Evolutionary conservation across 805 yeast genomes (phyloP), one percentile per base, ranked within the genome.

Genomic region (Wickerhamiella kurtzmanii): DNA sequence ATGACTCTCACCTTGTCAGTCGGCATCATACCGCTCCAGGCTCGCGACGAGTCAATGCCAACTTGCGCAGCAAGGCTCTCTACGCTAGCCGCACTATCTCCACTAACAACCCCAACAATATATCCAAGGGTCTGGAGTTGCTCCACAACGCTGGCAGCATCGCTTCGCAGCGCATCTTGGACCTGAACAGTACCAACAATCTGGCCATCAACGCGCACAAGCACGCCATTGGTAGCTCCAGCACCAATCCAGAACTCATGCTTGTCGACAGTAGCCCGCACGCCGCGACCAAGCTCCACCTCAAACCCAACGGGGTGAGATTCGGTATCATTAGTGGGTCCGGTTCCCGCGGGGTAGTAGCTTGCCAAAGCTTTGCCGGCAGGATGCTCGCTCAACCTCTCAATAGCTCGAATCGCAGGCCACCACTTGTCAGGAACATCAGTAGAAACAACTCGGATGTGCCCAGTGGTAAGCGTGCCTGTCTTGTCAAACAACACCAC

Each of bases 391-490:
- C 88, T 80, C 44, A 72, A 71, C 4, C 62, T 52, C 62, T 92
- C 97, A 8, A 79, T 63, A 0, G 77, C 67, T 2, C 79, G 75
- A 19, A 79, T 62, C 4, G 76, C 55, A 3, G 67, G 61, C 82
- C 88, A 77, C 59, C 70, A 71, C 54, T 60, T 49, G 4, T 52
- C 52, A 8, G 53, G 50, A 3, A 55, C 44, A 3, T 51, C 43
- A 3, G 52, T 42, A 17, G 53, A 37, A 13, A 58, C 56, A 2
- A 74, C 74, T 2, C 57, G 64, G 92, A 92, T 82, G 39, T 74
- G 68, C 13, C 98, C 98, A 0, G 80, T 69, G 0, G 99, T 94
- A 40, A 92, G 68, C 0, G 98, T 92, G 2, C 98, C 98, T 0
- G 99, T 92, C 64, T 92, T 92, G 65, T 92, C 98, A 62, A 92